phyloP scores from a whole-genome alignment of 768 basidiomycete genomes.

The Podaxis mareebaensis region DNA sequence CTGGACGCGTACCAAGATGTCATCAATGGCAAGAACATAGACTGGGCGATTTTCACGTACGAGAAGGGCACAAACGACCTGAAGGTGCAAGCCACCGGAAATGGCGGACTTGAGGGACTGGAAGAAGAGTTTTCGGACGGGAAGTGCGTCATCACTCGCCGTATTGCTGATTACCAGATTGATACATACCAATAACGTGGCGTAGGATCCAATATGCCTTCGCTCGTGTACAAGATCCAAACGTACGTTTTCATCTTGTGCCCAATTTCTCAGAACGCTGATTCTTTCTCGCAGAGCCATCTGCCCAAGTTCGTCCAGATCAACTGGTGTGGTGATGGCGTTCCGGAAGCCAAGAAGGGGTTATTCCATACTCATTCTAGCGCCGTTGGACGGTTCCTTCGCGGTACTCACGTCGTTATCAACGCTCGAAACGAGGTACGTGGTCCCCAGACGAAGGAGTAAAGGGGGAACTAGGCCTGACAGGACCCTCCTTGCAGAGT shows the following conservation, averaged over 20 bases:
- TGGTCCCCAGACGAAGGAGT: background rate
- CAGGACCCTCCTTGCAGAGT: conserved; percentile 38
- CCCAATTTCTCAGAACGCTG: conserved; percentile 7
- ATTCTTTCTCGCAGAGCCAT: conserved; percentile 54
- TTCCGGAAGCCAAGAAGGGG: conserved; percentile 90
- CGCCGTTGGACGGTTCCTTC: conserved; percentile 77
- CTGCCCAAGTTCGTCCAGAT: conserved; percentile 93
- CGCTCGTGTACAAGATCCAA: conserved; percentile 79
- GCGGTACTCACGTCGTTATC: conserved; percentile 84
- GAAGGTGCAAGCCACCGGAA: conserved; percentile 84
- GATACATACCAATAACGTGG: conserved; percentile 15
- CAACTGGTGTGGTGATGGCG: conserved; percentile 97
- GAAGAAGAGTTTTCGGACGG: conserved; percentile 96
- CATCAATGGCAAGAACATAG: conserved; percentile 62
- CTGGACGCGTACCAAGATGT: conserved; percentile 75
- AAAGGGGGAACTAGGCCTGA: background rate
- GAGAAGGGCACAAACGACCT: conserved; percentile 83
- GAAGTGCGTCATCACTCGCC: conserved; percentile 48
- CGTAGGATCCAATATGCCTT: conserved; percentile 93
- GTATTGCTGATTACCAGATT: conserved; percentile 15
- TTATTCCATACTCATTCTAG: conserved; percentile 87
- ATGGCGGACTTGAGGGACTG: conserved; percentile 85
- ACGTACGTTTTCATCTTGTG: conserved; percentile 42
- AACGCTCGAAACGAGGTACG: conserved; percentile 83
- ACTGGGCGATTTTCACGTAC: conserved; percentile 82